Evolutionary conservation across 768 basidiomycete species (phyloP), one percentile per base, ranked within the genome.

Genomic region (Leccinum subgranulosum): DNA sequence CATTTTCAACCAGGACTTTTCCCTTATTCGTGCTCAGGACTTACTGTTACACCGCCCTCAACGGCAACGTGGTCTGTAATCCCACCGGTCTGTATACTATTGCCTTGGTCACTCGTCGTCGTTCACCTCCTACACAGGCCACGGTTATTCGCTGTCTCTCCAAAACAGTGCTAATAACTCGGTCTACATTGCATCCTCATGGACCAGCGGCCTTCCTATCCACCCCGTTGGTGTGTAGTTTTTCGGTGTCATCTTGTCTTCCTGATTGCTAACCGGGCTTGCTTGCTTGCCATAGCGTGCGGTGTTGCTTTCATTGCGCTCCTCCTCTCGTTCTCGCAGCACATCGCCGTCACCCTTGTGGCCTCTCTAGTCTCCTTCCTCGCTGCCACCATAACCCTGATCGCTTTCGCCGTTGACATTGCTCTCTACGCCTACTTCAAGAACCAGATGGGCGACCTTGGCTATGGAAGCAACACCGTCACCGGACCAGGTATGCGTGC

Each of bases 351-450:
- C 21, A 75, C 70, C 14, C 72, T 83, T 21, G 31, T 81, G 49
- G 71, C 82, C 1, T 76, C 80, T 15, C 67, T 83, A 50, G 52
- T 74, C 3, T 78, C 90, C 12, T 88, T 89, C 79, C 76, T 91
- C 54, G 88, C 87, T 8, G 85, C 87, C 1, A 59, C 80, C 21
- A 67, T 92, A 46, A 82, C 88, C 3, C 74, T 91, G 55, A 82
- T 91, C 60, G 84, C 88, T 1, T 90, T 92, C 66, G 81, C 82
- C 43, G 83, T 88, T 69, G 89, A 93, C 69, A 86, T 92, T 58
- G 86, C 88, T 14, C 81, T 93, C 29, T 87, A 76, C 64, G 84
- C 76, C 3, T 83, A 78, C 56, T 78, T 86, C 52, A 84, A 81
- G 66, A 77, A 85, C 52, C 75, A 85, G 61, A 76, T 88, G 63